Base-by-base conservation (phyloP, 164 flowering plant species). In the Houttuynia cordata region DNA sequence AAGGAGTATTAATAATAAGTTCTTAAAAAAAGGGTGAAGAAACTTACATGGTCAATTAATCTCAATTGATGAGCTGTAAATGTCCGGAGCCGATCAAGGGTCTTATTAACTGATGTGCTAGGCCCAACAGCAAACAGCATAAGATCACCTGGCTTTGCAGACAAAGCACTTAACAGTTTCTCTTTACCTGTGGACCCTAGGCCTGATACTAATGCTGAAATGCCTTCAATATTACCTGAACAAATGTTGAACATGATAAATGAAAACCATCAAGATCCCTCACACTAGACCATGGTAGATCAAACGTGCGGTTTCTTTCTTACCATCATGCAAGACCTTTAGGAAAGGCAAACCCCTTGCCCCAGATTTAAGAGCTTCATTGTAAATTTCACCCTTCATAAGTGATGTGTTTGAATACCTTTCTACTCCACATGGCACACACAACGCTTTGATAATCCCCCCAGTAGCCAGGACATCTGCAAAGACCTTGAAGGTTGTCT, bases 291-390 rank as follows among this genome's bases (percentile, higher is more conserved):
- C 17, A 17, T 2, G 49, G 49, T 12, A 57, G 4, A 56, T 24
- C 57, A 54, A 53, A 23, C 15, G 15, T 24, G 34, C 6, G 10
- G 5, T 14, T n/a, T 18, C 42, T 22, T 21, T 37, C 34, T 70
- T 84, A 92, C 96, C 96, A 74, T 78, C 73, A 64, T 77, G 79
- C 70, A 76, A 72, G 55, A 89, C 83, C 83, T 85, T 92, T 59
- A 92, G 83, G 76, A 85, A 89, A 59, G 96, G 98, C 65, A 92
- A 81, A 60, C 98, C 98, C 84, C 79, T 85, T 3, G 98, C 96
- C 63, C 96, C 96, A 71, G 96, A 87, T 75, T 81, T 85, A 21
- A 87, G 73, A 54, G 91, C 95, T 77, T 88, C 91, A 67, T 60
- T 80, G 71, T 81, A 85, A 47, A 92, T 64, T 59, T 84, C 96